phyloP scores from a whole-genome alignment of 306 rosid species.

The Rubus idaeus region DNA sequence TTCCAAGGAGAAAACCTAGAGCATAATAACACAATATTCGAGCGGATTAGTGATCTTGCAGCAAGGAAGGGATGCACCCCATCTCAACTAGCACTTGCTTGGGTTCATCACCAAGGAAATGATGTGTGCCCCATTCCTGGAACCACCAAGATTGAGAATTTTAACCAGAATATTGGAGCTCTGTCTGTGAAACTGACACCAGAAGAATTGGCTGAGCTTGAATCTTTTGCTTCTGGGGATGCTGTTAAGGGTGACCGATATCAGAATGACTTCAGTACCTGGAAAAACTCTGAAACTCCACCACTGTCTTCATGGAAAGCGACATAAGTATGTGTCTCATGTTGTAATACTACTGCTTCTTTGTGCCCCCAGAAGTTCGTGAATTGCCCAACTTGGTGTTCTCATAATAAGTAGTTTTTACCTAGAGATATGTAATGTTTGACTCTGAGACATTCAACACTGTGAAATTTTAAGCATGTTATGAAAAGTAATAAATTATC shows the following conservation, averaged over 20 bases:
- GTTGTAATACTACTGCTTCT: not conserved
- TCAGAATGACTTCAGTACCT: not conserved
- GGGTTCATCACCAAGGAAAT: slow-evolving; percentile 33
- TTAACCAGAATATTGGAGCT: slow-evolving; percentile 34
- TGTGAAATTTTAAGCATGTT: not conserved
- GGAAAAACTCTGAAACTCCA: slow-evolving; percentile 11
- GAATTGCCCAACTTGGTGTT: not conserved
- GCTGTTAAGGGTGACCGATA: slow-evolving; percentile 33
- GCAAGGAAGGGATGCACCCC: slow-evolving; percentile 32
- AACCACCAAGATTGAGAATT: slow-evolving; percentile 34
- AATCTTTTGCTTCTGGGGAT: slow-evolving; percentile 31
- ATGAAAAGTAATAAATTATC: not conserved
- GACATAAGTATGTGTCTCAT: not conserved
- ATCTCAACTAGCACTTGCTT: slow-evolving; percentile 29
- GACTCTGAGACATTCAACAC: not conserved
- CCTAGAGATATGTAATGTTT: not conserved
- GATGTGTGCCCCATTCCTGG: slow-evolving; percentile 33
- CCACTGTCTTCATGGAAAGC: slow-evolving; percentile 24
- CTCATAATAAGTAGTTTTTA: not conserved
- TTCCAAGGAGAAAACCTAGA: slow-evolving; percentile 39
- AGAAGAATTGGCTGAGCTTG: slow-evolving; percentile 42
- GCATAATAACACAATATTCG: slow-evolving; percentile 30
- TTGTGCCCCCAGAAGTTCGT: not conserved
- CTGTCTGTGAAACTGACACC: slow-evolving; percentile 30
- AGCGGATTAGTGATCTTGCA: slow-evolving; percentile 27